Conservation (phyloP, 768 basidiomycete species). For the Chalciporus sphaerocephalus region DNA sequence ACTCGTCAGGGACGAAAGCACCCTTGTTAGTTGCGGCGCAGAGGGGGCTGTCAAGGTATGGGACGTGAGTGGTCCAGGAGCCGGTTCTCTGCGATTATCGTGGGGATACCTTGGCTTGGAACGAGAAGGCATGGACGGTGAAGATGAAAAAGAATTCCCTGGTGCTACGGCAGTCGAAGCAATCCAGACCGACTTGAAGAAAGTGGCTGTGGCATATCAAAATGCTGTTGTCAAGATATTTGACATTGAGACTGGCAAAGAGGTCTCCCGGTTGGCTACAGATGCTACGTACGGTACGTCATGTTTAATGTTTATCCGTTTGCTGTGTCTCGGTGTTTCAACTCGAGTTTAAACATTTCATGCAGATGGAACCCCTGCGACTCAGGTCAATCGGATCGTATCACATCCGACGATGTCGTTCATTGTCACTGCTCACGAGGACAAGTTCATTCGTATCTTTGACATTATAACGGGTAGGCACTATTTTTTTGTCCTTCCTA, state of each 20-base stretch:
- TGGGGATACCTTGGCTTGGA: constrained; percentile 80
- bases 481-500: constrained; percentile 1
- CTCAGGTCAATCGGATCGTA: constrained; percentile 80
- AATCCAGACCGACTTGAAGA: constrained; percentile 76
- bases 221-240: constrained; percentile 89
- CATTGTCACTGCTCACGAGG: constrained; percentile 88
- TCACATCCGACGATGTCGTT: constrained; percentile 90
- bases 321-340: neutral
- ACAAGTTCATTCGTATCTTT: constrained; percentile 88
- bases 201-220: constrained; percentile 86
- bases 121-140: constrained; percentile 32
- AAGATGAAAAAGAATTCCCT: constrained; percentile 42
- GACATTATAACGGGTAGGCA: constrained; percentile 78
- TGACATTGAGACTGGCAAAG: constrained; percentile 84
- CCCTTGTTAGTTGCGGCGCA: constrained; percentile 84
- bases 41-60: constrained; percentile 93
- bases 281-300: constrained; percentile 55
- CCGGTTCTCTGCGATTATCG: constrained; percentile 58
- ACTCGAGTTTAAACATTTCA: constrained; percentile 1
- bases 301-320: constrained; percentile 3
- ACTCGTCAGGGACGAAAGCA: constrained; percentile 75
- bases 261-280: constrained; percentile 56
- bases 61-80: constrained; percentile 73
- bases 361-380: constrained; percentile 66
- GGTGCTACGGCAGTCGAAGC: constrained; percentile 84